phyloP scores from a whole-genome alignment of 768 basidiomycete genomes.

The Neoboletus magnificus region DNA sequence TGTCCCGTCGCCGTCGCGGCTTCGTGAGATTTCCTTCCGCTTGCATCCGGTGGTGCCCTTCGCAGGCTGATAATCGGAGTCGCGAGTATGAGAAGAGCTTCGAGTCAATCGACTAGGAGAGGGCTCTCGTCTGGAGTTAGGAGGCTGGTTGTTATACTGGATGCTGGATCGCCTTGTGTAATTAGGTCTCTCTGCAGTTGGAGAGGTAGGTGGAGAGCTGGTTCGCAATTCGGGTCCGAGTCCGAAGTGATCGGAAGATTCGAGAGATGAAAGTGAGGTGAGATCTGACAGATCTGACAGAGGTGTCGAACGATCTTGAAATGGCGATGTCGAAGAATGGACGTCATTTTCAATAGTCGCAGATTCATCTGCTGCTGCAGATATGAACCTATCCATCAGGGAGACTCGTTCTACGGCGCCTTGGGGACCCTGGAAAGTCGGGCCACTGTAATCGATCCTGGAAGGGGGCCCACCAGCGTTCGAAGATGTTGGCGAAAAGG shows the following conservation, averaged over 20 bases:
- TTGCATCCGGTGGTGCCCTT: conserved; percentile 13
- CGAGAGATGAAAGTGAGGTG: conserved; percentile 29
- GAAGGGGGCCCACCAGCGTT: background rate
- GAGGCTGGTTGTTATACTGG: background rate
- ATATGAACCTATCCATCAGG: conserved; percentile 28
- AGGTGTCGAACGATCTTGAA: conserved; percentile 20
- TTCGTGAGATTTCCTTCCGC: conserved; percentile 14
- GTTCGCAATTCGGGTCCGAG: conserved; percentile 1
- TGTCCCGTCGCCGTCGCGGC: conserved; percentile 10
- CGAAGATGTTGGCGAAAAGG: conserved; percentile 5
- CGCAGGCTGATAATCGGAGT: conserved; percentile 17
- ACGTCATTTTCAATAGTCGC: background rate
- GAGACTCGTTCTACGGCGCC: conserved; percentile 17
- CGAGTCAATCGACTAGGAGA: background rate
- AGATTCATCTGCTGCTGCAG: conserved; percentile 20
- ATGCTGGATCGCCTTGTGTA: background rate
- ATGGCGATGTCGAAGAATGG: background rate
- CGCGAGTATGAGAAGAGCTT: background rate
- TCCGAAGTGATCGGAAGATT: conserved; percentile 5
- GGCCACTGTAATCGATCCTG: background rate
- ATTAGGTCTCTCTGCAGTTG: background rate
- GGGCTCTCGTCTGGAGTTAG: background rate
- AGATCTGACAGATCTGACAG: conserved; percentile 29
- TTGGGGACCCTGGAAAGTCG: conserved; percentile 6
- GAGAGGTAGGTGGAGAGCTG: conserved; percentile 22